Evolutionary conservation across 2,329 filamentous ascomycete species (phyloP).

Genomic region (Graphiopsis chlorocephala): DNA sequence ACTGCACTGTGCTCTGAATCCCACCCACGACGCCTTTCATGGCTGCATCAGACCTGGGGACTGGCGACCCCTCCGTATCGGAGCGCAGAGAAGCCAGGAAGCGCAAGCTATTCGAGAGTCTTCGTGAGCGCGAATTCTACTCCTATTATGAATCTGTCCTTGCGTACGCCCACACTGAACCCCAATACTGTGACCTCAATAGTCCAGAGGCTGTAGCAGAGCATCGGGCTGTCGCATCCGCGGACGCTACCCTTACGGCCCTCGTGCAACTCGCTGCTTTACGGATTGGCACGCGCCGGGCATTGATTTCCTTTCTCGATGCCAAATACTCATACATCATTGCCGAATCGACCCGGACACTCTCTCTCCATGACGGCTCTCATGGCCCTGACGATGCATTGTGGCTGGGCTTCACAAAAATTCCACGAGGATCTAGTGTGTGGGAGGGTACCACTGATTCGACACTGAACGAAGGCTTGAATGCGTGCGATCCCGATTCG

Average conservation of each 20-base stretch:
- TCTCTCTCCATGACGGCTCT: conserved; percentile 38
- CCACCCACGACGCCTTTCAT: background rate
- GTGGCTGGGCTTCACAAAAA: conserved; percentile 31
- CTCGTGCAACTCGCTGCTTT: conserved; percentile 53
- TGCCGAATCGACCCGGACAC: conserved; percentile 51
- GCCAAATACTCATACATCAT: conserved; percentile 50
- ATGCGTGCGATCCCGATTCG: conserved; percentile 13
- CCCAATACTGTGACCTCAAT: conserved; percentile 27
- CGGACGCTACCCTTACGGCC: conserved; percentile 43
- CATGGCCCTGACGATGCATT: conserved; percentile 27
- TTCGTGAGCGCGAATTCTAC: conserved; percentile 34
- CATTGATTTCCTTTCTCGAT: conserved; percentile 55
- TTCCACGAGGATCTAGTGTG: conserved; percentile 30
- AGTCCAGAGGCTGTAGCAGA: conserved; percentile 22
- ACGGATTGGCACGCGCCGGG: conserved; percentile 47
- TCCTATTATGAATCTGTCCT: conserved; percentile 27
- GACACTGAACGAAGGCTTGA: conserved; percentile 23
- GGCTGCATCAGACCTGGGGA: background rate
- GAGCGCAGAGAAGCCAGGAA: background rate
- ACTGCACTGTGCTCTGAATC: background rate
- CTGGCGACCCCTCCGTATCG: background rate
- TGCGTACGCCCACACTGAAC: conserved; percentile 13
- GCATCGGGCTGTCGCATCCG: conserved; percentile 29
- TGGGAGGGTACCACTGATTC: conserved; percentile 32
- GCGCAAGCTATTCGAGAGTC: conserved; percentile 24